A percentile compares a stretch with the other conserved stretches of the same genome.
Conservation (phyloP, 495 filamentous ascomycete genomes). For the Durotheca rogersii region DNA sequence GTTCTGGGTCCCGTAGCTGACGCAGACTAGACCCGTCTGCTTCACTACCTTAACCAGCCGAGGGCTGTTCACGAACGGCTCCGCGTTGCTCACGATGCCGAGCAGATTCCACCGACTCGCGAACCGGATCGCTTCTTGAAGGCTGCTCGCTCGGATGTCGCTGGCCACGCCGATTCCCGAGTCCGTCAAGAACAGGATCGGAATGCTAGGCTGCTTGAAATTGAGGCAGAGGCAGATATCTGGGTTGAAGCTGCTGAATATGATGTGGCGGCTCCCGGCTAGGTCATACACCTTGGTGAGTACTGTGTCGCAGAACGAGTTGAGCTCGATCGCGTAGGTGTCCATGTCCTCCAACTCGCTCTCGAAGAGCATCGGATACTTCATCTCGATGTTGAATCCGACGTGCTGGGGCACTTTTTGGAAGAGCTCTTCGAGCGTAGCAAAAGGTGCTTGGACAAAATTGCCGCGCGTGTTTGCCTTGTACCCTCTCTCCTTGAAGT, state of each 20-base stretch:
- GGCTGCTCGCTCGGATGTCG: conserved; percentile 85
- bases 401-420: conserved; percentile 73
- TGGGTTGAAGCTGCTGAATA: conserved; percentile 96
- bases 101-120: conserved; percentile 92
- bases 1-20: conserved; percentile 89
- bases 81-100: conserved; percentile 81
- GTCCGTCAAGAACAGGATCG: conserved; percentile 91
- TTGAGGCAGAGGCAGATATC: conserved; percentile 91
- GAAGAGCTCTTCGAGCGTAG: conserved; percentile 92
- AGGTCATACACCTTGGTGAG: conserved; percentile 76
- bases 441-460: conserved; percentile 92
- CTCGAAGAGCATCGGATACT: conserved; percentile 97
- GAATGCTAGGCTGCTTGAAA: conserved; percentile 94
- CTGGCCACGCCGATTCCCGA: conserved; percentile 73
- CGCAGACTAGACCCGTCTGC: conserved; percentile 88
- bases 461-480: conserved; percentile 93
- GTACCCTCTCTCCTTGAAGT: conserved; percentile 85
- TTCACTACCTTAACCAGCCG: conserved; percentile 95
- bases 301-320: conserved; percentile 94
- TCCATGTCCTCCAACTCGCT: conserved; percentile 96
- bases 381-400: conserved; percentile 99
- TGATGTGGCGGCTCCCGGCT: conserved; percentile 73
- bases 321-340: conserved; percentile 92
- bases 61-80: conserved; percentile 83
- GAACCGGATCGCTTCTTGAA: conserved; percentile 95